Evolutionary conservation across 192 early-diverging fungal species (phyloP), one percentile per base, ranked within the genome.

Genomic region (Haplosporangium gracile): DNA sequence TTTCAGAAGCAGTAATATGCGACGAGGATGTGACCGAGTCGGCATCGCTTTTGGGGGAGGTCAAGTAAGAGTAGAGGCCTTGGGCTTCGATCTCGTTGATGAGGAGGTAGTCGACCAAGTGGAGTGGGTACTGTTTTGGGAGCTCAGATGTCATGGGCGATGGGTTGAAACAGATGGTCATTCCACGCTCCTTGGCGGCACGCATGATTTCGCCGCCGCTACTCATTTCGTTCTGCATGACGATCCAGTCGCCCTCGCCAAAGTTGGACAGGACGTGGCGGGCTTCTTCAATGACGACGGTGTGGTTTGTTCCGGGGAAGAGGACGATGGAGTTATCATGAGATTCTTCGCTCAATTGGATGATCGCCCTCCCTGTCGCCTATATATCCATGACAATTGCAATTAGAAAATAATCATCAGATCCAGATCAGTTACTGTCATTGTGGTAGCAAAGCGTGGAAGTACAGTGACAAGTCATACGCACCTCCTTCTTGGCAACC

Each of bases 281-380:
- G 13, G 89, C 92, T 42, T 95, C 89, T 13, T 91, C 76, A 2
- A 88, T 72, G 32, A 89, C 90, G 32, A 94, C 83, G 29, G 83
- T 76, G 81, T 92, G 86, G 90, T 97, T 98, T 22, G 97, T 93
- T 18, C 96, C 97, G 4, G 94, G 93, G 51, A 92, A 94, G 43
- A 99, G 88, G 8, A 99, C 90, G 77, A 99, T 99, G 15, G 94
- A 91, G 84, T 99, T 99, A 71, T 99, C 97, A 51, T 94, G 94
- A 0, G 89, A 91, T 42, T 83, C 81, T 24, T 79, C 68, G 55
- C 93, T 94, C 16, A 97, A 91, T 89, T 99, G 97, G 72, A 98
- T 97, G 36, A 98, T 91, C 15, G 97, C 97, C 16, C 95, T 90
- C 29, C 97, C 97, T 2, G 95, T 97, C 9, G 90, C 82, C 91